Conservation (phyloP, 2,329 filamentous ascomycete species). For the Fusarium oxysporum region DNA sequence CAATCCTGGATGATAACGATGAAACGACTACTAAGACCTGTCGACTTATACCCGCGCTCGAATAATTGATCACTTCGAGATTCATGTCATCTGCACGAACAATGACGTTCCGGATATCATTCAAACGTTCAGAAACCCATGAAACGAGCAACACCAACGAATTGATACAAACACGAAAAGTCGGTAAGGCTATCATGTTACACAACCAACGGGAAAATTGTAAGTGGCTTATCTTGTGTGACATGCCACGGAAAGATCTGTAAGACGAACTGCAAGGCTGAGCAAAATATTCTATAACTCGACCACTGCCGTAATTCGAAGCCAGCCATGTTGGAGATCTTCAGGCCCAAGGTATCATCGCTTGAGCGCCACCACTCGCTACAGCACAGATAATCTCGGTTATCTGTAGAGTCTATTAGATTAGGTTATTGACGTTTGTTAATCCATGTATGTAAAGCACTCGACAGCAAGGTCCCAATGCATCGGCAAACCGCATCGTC, state of each 20-base stretch:
- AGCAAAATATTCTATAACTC: background rate
- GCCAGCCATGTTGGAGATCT: background rate
- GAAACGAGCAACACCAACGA: background rate
- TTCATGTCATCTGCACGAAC: background rate
- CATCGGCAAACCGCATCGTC: slow-evolving; percentile 19
- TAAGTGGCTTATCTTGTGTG: background rate
- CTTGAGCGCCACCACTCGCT: background rate
- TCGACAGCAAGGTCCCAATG: background rate
- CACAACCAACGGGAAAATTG: background rate
- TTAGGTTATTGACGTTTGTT: background rate
- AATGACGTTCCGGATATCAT: background rate
- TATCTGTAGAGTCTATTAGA: background rate
- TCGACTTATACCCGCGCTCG: background rate
- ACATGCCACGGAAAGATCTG: background rate
- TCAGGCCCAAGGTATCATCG: background rate
- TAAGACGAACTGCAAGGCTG: slow-evolving; percentile 17
- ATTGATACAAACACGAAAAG: background rate
- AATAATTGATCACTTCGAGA: background rate
- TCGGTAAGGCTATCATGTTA: background rate
- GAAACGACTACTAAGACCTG: background rate
- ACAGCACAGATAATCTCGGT: background rate
- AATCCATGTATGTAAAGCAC: background rate
- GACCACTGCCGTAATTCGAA: background rate
- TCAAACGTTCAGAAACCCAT: background rate
- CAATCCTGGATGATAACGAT: background rate